Percentiles rank a stretch among this genome's conserved stretches.
These are phyloP conservation scores for Aspergillus nidulans DNA, from an alignment of 495 filamentous ascomycete genomes.

Conservation along the genomic window DNA sequence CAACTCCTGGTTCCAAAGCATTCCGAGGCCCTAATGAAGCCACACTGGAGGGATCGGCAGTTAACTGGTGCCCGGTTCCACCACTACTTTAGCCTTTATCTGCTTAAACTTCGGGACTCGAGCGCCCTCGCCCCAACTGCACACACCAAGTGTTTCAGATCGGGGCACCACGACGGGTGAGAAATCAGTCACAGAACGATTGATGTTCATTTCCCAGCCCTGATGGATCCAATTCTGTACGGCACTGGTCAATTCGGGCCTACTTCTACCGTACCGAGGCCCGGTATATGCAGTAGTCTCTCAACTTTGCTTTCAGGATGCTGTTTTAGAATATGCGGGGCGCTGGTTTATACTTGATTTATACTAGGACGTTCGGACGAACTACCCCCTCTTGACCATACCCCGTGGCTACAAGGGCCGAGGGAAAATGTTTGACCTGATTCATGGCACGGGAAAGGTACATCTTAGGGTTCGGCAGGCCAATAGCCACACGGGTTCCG, in stretches of 20 bases:
- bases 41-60: neutral
- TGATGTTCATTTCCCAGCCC: neutral
- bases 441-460: neutral
- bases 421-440: neutral
- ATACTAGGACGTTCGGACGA: neutral
- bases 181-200: neutral
- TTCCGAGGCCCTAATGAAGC: neutral
- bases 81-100: neutral
- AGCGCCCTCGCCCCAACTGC: neutral
- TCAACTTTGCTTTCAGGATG: neutral
- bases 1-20: neutral
- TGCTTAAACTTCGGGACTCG: no score
- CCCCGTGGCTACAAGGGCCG: neutral
- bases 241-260: neutral
- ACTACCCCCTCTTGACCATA: neutral
- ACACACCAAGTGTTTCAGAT: neutral
- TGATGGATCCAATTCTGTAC: neutral
- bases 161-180: neutral
- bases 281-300: neutral
- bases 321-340: neutral
- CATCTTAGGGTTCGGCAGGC: neutral
- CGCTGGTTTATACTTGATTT: neutral
- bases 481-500: neutral
- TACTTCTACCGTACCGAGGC: neutral
- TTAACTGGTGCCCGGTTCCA: neutral